phyloP scores from a whole-genome alignment of 2,329 filamentous ascomycete species.

The Botryosphaeria dothidea region DNA sequence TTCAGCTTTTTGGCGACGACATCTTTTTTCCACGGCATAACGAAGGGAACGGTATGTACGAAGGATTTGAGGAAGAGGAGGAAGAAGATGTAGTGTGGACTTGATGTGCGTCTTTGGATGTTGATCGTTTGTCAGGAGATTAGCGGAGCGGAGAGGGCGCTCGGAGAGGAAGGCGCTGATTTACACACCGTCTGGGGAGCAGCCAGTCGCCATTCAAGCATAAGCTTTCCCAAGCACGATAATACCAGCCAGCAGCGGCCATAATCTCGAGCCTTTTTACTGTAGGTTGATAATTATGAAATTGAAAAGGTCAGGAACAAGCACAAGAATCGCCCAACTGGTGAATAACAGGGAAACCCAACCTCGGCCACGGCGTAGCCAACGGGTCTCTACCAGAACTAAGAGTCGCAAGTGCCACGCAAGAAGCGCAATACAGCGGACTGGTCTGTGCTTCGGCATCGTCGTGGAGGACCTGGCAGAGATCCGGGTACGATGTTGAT shows the following conservation, averaged over 20 bases:
- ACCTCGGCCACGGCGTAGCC: too few relatives aligned
- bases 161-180: neutral
- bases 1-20: conserved; percentile 8
- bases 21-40: conserved; percentile 17
- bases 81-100: neutral
- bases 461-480: neutral
- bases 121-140: neutral
- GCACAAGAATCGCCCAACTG: neutral
- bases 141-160: neutral
- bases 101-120: neutral
- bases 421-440: neutral
- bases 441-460: neutral
- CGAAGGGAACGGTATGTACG: conserved; percentile 13
- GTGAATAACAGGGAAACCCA: too few relatives aligned
- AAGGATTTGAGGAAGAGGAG: conserved; percentile 1
- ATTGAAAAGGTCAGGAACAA: conserved; percentile 10
- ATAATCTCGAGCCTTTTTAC: conserved; percentile 14
- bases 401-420: neutral
- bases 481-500: neutral
- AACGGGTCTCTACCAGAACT: neutral
- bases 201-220: neutral
- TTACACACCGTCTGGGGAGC: neutral
- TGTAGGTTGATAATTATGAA: conserved; percentile 15
- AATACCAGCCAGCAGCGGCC: conserved; percentile 3
- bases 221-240: conserved; percentile 12